Evolutionary conservation across 2,329 filamentous ascomycete genomes (phyloP).

Genomic region (Cladorrhinum sp.): DNA sequence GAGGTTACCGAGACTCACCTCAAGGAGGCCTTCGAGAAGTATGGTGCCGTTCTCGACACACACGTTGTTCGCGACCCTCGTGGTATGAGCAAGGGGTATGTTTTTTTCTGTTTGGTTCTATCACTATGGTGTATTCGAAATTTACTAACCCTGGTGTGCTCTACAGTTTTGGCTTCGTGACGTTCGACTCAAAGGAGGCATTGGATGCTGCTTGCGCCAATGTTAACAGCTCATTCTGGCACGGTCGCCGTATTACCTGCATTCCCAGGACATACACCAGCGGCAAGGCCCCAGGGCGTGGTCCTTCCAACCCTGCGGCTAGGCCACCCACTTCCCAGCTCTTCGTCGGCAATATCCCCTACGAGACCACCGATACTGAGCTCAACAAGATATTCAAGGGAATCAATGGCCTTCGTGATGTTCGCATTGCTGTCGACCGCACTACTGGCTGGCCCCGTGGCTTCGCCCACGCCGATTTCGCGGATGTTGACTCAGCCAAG

Average conservation of each 20-base stretch:
- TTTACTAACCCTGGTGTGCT: constrained; percentile 13
- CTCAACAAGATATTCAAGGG: constrained; percentile 73
- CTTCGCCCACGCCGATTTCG: constrained; percentile 81
- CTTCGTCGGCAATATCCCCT: constrained; percentile 83
- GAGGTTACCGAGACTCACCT: constrained; percentile 36
- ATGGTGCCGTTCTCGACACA: constrained; percentile 28
- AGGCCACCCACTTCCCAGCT: constrained; percentile 39
- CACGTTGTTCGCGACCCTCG: constrained; percentile 34
- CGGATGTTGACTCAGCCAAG: constrained; percentile 62
- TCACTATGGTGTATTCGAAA: neutral
- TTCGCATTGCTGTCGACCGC: constrained; percentile 80
- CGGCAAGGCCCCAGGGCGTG: neutral
- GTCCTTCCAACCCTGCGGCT: neutral
- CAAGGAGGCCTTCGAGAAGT: constrained; percentile 33
- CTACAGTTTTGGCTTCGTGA: constrained; percentile 36
- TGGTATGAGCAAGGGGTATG: constrained; percentile 37
- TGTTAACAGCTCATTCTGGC: constrained; percentile 38
- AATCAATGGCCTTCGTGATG: constrained; percentile 67
- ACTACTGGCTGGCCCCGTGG: constrained; percentile 77
- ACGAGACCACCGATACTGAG: constrained; percentile 80
- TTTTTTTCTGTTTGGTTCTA: neutral
- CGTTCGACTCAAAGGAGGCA: constrained; percentile 26
- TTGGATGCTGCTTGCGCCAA: constrained; percentile 28
- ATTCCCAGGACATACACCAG: constrained; percentile 18
- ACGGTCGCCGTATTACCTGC: constrained; percentile 36